A percentile compares a stretch with the other conserved stretches of the same genome.
phyloP scores from a whole-genome alignment of 306 rosid genomes.

The Quercus parvula region DNA sequence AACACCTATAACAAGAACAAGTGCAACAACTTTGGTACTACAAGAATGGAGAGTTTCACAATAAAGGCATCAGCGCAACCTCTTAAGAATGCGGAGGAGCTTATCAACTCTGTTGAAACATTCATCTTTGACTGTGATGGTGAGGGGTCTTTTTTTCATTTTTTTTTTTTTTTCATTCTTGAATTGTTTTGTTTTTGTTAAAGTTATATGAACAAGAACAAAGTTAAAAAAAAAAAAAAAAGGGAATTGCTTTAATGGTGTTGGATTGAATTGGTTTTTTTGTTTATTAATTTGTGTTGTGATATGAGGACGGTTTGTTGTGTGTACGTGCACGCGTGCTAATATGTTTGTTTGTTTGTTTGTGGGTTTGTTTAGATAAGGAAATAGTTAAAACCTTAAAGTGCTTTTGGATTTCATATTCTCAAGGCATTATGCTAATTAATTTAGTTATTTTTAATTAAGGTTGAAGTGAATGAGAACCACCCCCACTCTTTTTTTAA shows the following conservation, averaged over 20 bases:
- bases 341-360: neutral
- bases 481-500: too few relatives aligned
- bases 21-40: slow-evolving; percentile 22
- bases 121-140: slow-evolving; percentile 98
- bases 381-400: neutral
- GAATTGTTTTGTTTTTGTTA: neutral
- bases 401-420: neutral
- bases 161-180: neutral
- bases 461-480: too few relatives aligned
- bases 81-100: slow-evolving; percentile 68
- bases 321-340: neutral
- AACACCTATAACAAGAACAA: neutral
- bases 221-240: neutral
- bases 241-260: neutral
- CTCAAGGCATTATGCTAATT: neutral
- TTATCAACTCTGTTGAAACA: slow-evolving; percentile 87
- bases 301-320: too few relatives aligned
- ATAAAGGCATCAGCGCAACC: slow-evolving; percentile 76
- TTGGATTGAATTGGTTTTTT: neutral
- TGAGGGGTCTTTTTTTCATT: slow-evolving; percentile 7
- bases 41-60: slow-evolving; percentile 47
- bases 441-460: neutral
- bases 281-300: neutral
- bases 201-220: neutral
- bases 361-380: neutral